These are phyloP conservation scores for Vanrija pseudolonga DNA, from an alignment of 1,284 basidiomycete genomes.

Conservation along the genomic window DNA sequence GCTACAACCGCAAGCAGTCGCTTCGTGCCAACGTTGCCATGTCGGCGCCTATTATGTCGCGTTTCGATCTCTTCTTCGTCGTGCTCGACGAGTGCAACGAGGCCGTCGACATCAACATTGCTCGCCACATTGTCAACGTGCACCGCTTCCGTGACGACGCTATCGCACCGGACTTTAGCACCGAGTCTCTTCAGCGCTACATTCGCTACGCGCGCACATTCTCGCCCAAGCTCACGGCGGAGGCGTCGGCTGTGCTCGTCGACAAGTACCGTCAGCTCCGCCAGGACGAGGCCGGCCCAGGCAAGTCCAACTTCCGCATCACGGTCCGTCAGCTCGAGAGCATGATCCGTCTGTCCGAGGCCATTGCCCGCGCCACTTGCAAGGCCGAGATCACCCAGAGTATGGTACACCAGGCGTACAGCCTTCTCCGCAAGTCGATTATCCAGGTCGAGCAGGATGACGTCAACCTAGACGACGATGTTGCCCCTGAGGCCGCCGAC, in stretches of 20 bases:
- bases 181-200: slow-evolving; percentile 92
- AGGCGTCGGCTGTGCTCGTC: slow-evolving; percentile 87
- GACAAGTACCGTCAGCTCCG: slow-evolving; percentile 92
- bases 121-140: slow-evolving; percentile 95
- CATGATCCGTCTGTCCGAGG: slow-evolving; percentile 96
- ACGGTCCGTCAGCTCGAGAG: slow-evolving; percentile 97
- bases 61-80: slow-evolving; percentile 98
- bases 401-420: slow-evolving; percentile 94
- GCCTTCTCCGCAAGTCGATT: slow-evolving; percentile 90
- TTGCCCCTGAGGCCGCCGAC: slow-evolving; percentile 43
- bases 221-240: slow-evolving; percentile 92
- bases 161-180: slow-evolving; percentile 93
- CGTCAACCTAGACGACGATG: slow-evolving; percentile 91
- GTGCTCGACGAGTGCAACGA: slow-evolving; percentile 97
- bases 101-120: slow-evolving; percentile 86
- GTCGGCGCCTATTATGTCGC: slow-evolving; percentile 98
- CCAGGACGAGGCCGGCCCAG: slow-evolving; percentile 86
- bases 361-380: slow-evolving; percentile 95
- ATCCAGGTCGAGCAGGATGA: slow-evolving; percentile 99
- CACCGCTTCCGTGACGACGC: slow-evolving; percentile 94
- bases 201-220: slow-evolving; percentile 96
- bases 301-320: slow-evolving; percentile 91
- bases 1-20: slow-evolving; percentile 94
- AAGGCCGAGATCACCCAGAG: slow-evolving; percentile 85
- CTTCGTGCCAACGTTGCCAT: slow-evolving; percentile 95